Conservation (phyloP, 2,329 filamentous ascomycete genomes). For the Aspergillus ochraceus region DNA sequence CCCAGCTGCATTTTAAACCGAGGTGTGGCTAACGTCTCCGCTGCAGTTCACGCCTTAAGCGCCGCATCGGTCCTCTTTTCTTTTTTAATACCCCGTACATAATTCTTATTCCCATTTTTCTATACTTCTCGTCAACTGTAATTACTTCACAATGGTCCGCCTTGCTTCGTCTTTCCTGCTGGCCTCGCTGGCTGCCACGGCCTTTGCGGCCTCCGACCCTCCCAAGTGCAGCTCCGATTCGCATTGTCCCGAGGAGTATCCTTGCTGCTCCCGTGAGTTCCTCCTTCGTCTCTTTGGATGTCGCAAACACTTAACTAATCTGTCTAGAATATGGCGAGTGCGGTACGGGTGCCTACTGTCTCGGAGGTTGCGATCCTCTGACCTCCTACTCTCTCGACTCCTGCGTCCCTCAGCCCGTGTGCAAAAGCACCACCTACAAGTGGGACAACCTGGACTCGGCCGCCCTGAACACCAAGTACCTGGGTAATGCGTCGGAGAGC, state of each 20-base stretch:
- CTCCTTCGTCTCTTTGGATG: too few relatives aligned
- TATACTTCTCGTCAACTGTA: constrained; percentile 13
- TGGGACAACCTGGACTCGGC: constrained; percentile 73
- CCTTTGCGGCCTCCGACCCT: constrained; percentile 28
- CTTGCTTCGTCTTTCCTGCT: constrained; percentile 32
- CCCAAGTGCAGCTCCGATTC: constrained; percentile 45
- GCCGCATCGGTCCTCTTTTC: not conserved
- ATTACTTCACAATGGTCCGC: constrained; percentile 34
- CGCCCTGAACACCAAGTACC: constrained; percentile 73
- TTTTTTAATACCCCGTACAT: not conserved
- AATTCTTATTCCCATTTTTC: not conserved
- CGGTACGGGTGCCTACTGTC: constrained; percentile 89
- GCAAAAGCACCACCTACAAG: constrained; percentile 70
- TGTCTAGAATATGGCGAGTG: constrained; percentile 82
- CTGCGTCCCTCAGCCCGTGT: constrained; percentile 81
- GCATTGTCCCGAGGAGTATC: constrained; percentile 69
- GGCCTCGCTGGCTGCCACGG: constrained; percentile 35
- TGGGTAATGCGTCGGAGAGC: constrained; percentile 74
- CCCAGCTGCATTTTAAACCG: not conserved
- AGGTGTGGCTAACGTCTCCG: not conserved
- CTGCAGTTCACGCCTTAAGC: not conserved
- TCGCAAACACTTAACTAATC: constrained; percentile 1
- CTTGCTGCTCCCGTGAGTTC: constrained; percentile 76
- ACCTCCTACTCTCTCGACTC: constrained; percentile 80
- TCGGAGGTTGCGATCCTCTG: constrained; percentile 89